Conservation (phyloP, 139 green algal species). For the Penium margaritaceum region DNA sequence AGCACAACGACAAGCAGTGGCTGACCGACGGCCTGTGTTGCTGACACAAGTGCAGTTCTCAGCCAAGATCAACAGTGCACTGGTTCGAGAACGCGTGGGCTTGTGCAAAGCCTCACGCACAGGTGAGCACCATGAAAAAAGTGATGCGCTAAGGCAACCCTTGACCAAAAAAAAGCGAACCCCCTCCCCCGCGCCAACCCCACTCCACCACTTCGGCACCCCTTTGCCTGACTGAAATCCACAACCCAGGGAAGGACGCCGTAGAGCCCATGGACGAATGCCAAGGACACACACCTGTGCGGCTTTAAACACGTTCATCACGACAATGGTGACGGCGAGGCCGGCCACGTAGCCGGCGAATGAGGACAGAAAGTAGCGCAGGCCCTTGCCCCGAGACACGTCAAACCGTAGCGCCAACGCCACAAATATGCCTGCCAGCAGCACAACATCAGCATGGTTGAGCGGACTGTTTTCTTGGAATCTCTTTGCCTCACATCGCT, state of each 20-base stretch:
- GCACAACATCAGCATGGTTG: no score
- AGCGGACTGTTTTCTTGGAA: no score
- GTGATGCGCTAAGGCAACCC: no score
- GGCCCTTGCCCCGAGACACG: neutral
- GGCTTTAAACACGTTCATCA: conserved; percentile 95
- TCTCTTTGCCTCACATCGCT: no score
- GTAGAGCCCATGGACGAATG: neutral
- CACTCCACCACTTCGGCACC: neutral
- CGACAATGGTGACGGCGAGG: conserved; percentile 76
- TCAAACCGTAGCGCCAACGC: conserved; percentile 88
- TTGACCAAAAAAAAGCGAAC: no score
- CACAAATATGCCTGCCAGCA: conserved; percentile 75
- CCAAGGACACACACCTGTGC: conserved; percentile 71
- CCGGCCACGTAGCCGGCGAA: conserved; percentile 78
- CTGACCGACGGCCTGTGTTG: no score
- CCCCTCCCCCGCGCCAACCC: conserved; percentile 13
- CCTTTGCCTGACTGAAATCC: conserved; percentile 1
- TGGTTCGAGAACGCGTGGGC: no score
- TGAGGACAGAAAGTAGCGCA: conserved; percentile 50
- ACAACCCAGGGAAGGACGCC: neutral
- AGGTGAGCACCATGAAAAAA: no score
- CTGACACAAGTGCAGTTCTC: no score
- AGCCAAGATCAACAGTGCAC: no score
- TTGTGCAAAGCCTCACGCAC: no score
- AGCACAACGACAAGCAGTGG: no score